Percentiles rank a stretch among this genome's conserved stretches.
phyloP scores from a whole-genome alignment of 352 stramenopile genomes.

The Globisporangium mamillatum region DNA sequence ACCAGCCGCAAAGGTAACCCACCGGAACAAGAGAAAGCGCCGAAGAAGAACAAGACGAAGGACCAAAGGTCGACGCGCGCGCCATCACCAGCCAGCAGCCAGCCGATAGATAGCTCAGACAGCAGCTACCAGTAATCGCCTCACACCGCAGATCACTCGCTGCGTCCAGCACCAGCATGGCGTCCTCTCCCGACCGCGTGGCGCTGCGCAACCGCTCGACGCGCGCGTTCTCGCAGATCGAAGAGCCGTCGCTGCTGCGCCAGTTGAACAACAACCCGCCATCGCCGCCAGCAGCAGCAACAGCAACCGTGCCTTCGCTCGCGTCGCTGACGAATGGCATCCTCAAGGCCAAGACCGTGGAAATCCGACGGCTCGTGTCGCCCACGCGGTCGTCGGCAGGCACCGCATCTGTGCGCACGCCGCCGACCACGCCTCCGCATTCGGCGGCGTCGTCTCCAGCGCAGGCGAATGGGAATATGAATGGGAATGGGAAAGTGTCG shows the following conservation, averaged over 20 bases:
- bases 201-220: conserved; percentile 27
- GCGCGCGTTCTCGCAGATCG: conserved; percentile 68
- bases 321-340: conserved; percentile 5
- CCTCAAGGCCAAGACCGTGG: conserved; percentile 44
- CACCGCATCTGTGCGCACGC: not conserved
- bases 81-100: not conserved
- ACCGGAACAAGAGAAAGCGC: not conserved
- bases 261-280: conserved; percentile 21
- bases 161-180: not conserved
- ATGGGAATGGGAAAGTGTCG: not conserved
- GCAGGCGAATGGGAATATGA: not conserved
- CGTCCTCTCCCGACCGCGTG: not conserved
- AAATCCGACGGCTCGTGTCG: conserved; percentile 56
- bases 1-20: not conserved
- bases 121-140: not conserved
- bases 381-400: conserved; percentile 26
- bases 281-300: conserved; percentile 16
- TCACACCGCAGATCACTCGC: not conserved
- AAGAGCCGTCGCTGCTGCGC: conserved; percentile 41
- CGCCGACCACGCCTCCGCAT: conserved; percentile 23
- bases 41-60: not conserved
- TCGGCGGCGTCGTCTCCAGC: conserved; percentile 5
- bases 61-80: not conserved
- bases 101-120: too few relatives aligned
- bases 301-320: not conserved